Conservation (phyloP, 2,329 filamentous ascomycete species). For the Xylaria sp. region DNA sequence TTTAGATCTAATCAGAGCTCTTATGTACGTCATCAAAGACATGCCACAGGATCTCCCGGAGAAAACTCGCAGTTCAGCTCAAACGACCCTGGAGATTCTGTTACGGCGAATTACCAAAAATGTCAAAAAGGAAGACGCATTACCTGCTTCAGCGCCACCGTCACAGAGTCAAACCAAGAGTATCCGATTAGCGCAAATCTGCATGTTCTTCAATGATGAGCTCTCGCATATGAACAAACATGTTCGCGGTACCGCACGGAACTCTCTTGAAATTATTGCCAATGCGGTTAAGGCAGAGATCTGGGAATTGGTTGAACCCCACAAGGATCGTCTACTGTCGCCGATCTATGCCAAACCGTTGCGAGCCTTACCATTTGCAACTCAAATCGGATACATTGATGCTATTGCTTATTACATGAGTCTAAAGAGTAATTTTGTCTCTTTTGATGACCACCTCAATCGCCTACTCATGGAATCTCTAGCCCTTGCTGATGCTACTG, state of each 20-base stretch:
- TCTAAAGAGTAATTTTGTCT: slow-evolving; percentile 87
- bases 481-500: slow-evolving; percentile 91
- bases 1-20: slow-evolving; percentile 86
- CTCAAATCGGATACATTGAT: slow-evolving; percentile 98
- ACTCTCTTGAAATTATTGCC: slow-evolving; percentile 82
- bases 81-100: slow-evolving; percentile 83
- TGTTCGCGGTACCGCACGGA: slow-evolving; percentile 87
- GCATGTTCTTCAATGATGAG: slow-evolving; percentile 86
- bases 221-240: slow-evolving; percentile 96
- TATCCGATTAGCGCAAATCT: slow-evolving; percentile 78
- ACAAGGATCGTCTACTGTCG: slow-evolving; percentile 88
- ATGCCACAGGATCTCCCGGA: slow-evolving; percentile 95
- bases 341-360: slow-evolving; percentile 97
- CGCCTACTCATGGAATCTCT: slow-evolving; percentile 92
- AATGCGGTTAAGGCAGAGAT: slow-evolving; percentile 81
- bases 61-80: slow-evolving; percentile 84
- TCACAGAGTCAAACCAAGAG: slow-evolving; percentile 61
- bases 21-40: slow-evolving; percentile 98
- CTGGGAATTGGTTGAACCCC: slow-evolving; percentile 87
- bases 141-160: slow-evolving; percentile 52
- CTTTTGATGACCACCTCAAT: slow-evolving; percentile 91
- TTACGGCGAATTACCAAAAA: slow-evolving; percentile 82
- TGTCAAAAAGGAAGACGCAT: slow-evolving; percentile 81
- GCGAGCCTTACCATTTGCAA: slow-evolving; percentile 89
- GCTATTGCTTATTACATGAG: slow-evolving; percentile 95